Base-by-base conservation (phyloP, 2,329 filamentous ascomycete genomes). In the Cladobotryum protrusum region DNA sequence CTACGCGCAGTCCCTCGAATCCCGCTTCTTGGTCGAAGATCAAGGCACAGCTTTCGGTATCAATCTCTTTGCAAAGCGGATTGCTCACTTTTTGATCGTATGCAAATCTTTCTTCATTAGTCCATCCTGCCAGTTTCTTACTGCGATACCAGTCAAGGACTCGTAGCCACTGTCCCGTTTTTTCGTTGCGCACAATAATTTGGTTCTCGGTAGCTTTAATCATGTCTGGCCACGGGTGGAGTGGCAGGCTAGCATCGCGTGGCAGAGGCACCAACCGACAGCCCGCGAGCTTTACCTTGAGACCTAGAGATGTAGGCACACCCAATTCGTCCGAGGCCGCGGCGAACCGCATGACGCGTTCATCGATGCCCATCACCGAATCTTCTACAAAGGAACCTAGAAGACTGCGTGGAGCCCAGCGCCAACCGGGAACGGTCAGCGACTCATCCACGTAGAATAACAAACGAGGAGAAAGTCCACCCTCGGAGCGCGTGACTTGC, bases 361-460 rank as follows among this genome's bases (percentile, higher is more conserved):
- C 54, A 45, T 58, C 52, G 2, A 54, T 18, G 0, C 51, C 49
- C 37, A 59, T 36, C 5, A 56, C 48, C 1, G 55, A 47, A 9
- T 60, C 57, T 3, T 54, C 40, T 2, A 50, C 48, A 5, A 52
- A 42, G n/a, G 56, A 55, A 4, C 51, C 49, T 1, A 59, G 54
- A 6, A 61, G 48, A 17, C 54, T 61, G 5, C 46, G 53, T 1
- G 61, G 59, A 4, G 61, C 63, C 61, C 63, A 65, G 39, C 59
- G 52, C 57, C 58, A 65, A 1, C 61, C 62, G 4, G 48, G 47
- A 3, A 55, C 34, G 32, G 51, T 35, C 2, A 63, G 34, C 1
- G 53, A 40, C n/a, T 59, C 52, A 5, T 64, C 59, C 4, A 57
- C 50, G 18, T 52, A 58, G 44, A 61, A 61, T 34, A 65, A 56